phyloP scores from a whole-genome alignment of 176 grass and related monocot species.

The Avena insularis region DNA sequence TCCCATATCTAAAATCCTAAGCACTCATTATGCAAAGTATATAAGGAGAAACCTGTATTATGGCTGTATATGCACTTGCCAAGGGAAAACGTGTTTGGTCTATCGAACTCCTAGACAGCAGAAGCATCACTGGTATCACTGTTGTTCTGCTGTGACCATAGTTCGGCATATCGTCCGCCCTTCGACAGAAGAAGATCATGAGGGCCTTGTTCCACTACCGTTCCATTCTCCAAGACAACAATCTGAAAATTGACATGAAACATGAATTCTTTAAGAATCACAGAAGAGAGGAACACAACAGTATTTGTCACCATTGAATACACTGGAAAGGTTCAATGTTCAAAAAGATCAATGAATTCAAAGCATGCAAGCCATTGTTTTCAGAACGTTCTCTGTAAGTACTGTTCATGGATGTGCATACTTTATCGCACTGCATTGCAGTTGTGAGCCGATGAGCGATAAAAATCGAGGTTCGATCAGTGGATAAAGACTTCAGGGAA shows the following conservation, averaged over 20 bases:
- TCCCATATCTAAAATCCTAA: slow-evolving; percentile 35
- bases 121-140: slow-evolving; percentile 60
- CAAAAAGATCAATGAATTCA: slow-evolving; percentile 5
- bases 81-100: not conserved
- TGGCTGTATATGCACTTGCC: slow-evolving; percentile 15
- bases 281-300: not conserved
- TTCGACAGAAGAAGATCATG: slow-evolving; percentile 77
- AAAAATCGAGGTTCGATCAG: slow-evolving; percentile 79
- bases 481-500: slow-evolving; percentile 76
- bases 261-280: not conserved
- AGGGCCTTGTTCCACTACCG: slow-evolving; percentile 78
- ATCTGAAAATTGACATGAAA: slow-evolving; percentile 67
- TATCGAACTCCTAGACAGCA: slow-evolving; percentile 62
- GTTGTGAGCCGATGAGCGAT: slow-evolving; percentile 96
- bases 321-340: not conserved
- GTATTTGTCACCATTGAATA: not conserved
- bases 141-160: slow-evolving; percentile 92
- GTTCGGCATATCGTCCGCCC: slow-evolving; percentile 69
- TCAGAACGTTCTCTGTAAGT: not conserved
- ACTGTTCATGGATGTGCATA: slow-evolving; percentile 41
- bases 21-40: slow-evolving; percentile 23
- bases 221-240: slow-evolving; percentile 88
- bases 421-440: slow-evolving; percentile 96
- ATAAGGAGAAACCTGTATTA: slow-evolving; percentile 26
- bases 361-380: not conserved